Evolutionary conservation across 2,329 filamentous ascomycete species (phyloP).

Genomic region (Pseudogymnoascus sp.): DNA sequence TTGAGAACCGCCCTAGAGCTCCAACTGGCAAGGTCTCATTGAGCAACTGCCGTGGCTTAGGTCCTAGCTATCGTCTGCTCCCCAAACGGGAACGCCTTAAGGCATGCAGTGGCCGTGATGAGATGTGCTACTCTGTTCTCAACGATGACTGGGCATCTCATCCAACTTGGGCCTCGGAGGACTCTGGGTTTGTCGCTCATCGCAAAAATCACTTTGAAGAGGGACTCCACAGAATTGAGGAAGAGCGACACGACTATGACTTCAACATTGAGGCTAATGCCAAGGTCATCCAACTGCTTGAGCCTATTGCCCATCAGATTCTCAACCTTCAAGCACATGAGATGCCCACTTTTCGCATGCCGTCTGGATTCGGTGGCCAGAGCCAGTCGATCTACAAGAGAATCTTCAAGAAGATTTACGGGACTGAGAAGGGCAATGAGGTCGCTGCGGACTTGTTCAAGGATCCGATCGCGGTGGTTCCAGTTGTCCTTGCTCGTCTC

Average conservation of each 20-base stretch:
- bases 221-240: slow-evolving; percentile 88
- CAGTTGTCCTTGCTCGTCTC: slow-evolving; percentile 76
- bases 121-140: slow-evolving; percentile 84
- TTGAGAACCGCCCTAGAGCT: slow-evolving; percentile 68
- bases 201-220: slow-evolving; percentile 95
- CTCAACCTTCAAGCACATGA: slow-evolving; percentile 68
- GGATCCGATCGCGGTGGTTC: slow-evolving; percentile 77
- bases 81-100: slow-evolving; percentile 88
- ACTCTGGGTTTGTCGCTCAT: slow-evolving; percentile 95
- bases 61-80: slow-evolving; percentile 87
- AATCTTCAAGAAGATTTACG: slow-evolving; percentile 96
- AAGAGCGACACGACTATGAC: slow-evolving; percentile 97
- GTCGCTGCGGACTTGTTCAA: slow-evolving; percentile 83
- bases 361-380: slow-evolving; percentile 76
- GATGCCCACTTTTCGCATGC: slow-evolving; percentile 67
- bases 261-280: slow-evolving; percentile 94
- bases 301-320: slow-evolving; percentile 88
- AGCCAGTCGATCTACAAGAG: slow-evolving; percentile 96
- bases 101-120: slow-evolving; percentile 86
- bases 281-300: slow-evolving; percentile 90
- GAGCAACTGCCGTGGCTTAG: slow-evolving; percentile 90
- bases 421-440: slow-evolving; percentile 69
- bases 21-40: slow-evolving; percentile 79
- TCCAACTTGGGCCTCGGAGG: slow-evolving; percentile 96
- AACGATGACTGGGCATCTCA: slow-evolving; percentile 99